Percentiles rank a stretch among this genome's conserved stretches.
These are phyloP conservation scores for Tulasnella sp. DNA, from an alignment of 768 basidiomycete genomes.

Conservation along the genomic window DNA sequence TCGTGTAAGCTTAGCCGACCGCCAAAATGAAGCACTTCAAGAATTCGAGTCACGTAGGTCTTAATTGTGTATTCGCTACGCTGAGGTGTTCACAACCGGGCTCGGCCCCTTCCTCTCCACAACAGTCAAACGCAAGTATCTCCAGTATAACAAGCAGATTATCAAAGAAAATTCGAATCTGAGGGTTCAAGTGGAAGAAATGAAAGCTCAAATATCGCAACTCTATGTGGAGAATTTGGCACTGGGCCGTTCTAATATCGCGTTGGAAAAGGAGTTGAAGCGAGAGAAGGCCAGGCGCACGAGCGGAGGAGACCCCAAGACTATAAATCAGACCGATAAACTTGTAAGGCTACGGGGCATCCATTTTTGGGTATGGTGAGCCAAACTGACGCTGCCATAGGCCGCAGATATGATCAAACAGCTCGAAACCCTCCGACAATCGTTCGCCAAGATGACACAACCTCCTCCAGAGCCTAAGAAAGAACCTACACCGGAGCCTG, in stretches of 20 bases:
- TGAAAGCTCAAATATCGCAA: conserved; percentile 21
- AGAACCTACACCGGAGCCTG: neutral
- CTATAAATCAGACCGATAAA: conserved; percentile 3
- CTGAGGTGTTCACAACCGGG: neutral
- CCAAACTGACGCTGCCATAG: neutral
- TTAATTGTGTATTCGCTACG: neutral
- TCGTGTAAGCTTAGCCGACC: conserved; percentile 11
- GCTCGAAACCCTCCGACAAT: conserved; percentile 10
- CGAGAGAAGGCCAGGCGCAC: conserved; percentile 15
- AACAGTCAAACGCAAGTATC: conserved; percentile 25
- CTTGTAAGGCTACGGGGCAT: conserved; percentile 5
- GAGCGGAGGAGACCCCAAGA: neutral
- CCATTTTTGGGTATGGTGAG: neutral
- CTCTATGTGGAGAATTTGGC: conserved; percentile 22
- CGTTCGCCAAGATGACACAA: neutral
- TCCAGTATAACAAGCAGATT: conserved; percentile 23
- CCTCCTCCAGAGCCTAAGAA: neutral
- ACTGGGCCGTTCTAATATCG: conserved; percentile 14
- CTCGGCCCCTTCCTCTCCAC: neutral
- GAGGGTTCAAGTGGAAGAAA: conserved; percentile 22
- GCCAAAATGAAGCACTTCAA: conserved; percentile 25
- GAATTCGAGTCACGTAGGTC: conserved; percentile 22
- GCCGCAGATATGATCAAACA: conserved; percentile 19
- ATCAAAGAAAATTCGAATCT: conserved; percentile 24
- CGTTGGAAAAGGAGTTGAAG: conserved; percentile 21